These are phyloP conservation scores for Wickerhamiella kurtzmanii DNA, from an alignment of 805 yeast genomes.

Conservation along the genomic window DNA sequence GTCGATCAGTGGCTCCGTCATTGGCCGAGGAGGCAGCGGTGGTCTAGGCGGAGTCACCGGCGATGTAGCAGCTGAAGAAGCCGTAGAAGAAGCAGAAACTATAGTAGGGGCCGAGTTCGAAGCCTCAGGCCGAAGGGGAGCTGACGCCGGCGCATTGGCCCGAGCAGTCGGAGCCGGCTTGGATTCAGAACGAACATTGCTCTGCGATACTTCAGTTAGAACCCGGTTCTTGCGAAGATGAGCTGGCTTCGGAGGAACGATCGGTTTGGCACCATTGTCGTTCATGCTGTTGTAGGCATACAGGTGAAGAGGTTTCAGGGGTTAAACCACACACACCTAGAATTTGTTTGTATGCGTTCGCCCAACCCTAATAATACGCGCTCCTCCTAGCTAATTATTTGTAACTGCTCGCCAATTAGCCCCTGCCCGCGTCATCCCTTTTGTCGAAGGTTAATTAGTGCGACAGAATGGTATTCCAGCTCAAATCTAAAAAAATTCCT, in stretches of 20 bases:
- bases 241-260: background rate
- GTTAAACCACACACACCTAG: too few species aligned
- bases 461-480: too few species aligned
- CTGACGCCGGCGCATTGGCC: too few species aligned
- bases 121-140: too few species aligned
- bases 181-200: background rate
- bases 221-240: background rate
- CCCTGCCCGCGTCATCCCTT: too few species aligned
- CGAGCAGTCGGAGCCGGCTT: background rate
- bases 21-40: background rate
- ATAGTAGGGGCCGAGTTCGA: too few species aligned
- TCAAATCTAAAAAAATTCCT: too few species aligned
- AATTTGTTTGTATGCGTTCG: background rate
- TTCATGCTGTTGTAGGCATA: background rate
- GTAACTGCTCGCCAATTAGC: background rate
- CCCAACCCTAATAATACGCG: background rate
- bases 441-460: too few species aligned
- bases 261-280: background rate
- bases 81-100: too few species aligned
- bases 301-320: background rate
- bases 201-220: background rate
- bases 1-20: background rate
- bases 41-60: background rate
- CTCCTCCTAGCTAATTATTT: too few species aligned
- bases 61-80: too few species aligned